These are phyloP conservation scores for Jacaranda copaia DNA, from an alignment of 257 asterid species.

Conservation along the genomic window DNA sequence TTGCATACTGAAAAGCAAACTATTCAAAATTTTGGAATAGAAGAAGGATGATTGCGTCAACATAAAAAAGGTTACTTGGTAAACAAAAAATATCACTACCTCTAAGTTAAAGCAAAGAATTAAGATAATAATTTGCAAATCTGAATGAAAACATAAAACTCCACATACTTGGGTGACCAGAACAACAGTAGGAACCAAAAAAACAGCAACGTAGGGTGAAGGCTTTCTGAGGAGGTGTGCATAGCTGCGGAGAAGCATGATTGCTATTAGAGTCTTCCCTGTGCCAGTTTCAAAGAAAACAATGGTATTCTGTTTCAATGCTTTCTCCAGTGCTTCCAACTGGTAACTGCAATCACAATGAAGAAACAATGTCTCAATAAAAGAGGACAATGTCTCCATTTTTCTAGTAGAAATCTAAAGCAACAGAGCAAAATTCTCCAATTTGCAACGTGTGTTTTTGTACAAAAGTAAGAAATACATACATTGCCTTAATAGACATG, in stretches of 20 bases:
- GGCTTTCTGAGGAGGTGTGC: conserved; percentile 69
- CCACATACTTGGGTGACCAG: conserved; percentile 71
- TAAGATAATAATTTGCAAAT: neutral
- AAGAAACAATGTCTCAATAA: conserved; percentile 13
- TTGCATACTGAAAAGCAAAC: conserved; percentile 4
- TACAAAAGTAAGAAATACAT: neutral
- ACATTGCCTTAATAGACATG: neutral
- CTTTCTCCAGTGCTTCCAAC: conserved; percentile 77
- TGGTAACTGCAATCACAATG: conserved; percentile 65
- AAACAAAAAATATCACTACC: neutral
- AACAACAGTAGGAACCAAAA: conserved; percentile 87
- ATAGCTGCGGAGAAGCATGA: conserved; percentile 82
- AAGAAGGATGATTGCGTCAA: neutral
- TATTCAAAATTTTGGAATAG: neutral
- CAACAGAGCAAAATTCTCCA: neutral
- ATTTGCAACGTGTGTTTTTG: neutral
- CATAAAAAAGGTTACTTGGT: neutral
- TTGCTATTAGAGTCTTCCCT: conserved; percentile 80
- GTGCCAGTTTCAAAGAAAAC: conserved; percentile 86
- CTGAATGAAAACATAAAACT: conserved; percentile 12
- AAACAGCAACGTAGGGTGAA: conserved; percentile 63
- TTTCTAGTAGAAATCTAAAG: neutral
- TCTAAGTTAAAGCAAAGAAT: neutral
- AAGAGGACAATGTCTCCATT: neutral
- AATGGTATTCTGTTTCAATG: conserved; percentile 69